A percentile compares a stretch with the other conserved stretches of the same genome.
phyloP scores from a whole-genome alignment of 495 filamentous ascomycete species.

The Neurospora cerealis region DNA sequence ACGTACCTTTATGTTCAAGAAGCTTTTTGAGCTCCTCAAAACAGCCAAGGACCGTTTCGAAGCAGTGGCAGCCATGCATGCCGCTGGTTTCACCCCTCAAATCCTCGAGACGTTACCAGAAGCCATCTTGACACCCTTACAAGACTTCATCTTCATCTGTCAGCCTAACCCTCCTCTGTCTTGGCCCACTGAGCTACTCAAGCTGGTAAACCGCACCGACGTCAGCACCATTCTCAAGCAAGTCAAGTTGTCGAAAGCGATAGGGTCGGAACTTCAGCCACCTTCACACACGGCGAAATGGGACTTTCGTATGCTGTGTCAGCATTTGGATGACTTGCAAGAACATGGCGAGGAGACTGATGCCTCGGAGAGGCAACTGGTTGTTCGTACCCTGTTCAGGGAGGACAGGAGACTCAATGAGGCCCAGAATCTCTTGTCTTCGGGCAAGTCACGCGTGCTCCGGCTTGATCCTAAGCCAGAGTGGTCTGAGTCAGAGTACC shows the following conservation, averaged over 20 bases:
- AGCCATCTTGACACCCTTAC: conserved; percentile 64
- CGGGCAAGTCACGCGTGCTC: conserved; percentile 63
- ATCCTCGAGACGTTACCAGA: conserved; percentile 77
- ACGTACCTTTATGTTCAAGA: conserved; percentile 54
- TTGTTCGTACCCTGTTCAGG: conserved; percentile 77
- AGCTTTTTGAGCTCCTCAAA: conserved; percentile 37
- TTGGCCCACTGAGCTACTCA: conserved; percentile 61
- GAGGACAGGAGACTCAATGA: conserved; percentile 84
- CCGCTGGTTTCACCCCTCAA: conserved; percentile 43
- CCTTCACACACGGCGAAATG: conserved; percentile 56
- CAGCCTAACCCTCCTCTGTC: conserved; percentile 69
- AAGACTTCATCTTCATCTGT: conserved; percentile 73
- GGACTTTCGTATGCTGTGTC: conserved; percentile 59
- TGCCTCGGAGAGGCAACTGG: conserved; percentile 68
- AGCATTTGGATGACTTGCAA: conserved; percentile 30
- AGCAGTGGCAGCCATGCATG: conserved; percentile 52
- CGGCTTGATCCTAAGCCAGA: conserved; percentile 63
- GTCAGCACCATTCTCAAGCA: conserved; percentile 55
- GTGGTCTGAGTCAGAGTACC: conserved; percentile 75
- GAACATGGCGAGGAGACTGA: conserved; percentile 33
- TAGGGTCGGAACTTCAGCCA: conserved; percentile 32
- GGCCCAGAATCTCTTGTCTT: conserved; percentile 67
- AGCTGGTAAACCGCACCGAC: conserved; percentile 75
- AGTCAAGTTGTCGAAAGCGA: conserved; percentile 28
- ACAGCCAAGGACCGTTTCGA: conserved; percentile 30